phyloP scores from a whole-genome alignment of 2,329 filamentous ascomycete species.

The Hymenoscyphus albidus region DNA sequence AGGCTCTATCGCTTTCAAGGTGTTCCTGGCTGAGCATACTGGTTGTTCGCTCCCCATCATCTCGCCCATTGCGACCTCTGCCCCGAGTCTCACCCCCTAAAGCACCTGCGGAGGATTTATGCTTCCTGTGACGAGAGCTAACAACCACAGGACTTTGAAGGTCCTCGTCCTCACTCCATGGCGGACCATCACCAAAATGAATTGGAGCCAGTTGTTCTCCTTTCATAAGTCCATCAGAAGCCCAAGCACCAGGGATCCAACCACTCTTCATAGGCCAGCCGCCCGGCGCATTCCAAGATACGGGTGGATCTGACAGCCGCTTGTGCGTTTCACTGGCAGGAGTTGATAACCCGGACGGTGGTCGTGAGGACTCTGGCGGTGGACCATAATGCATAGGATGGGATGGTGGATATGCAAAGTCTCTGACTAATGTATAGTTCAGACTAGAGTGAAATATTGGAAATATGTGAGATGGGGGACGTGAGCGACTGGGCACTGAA shows the following conservation, averaged over 20 bases:
- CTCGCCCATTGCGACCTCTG: constrained; percentile 44
- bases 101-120: constrained; percentile 64
- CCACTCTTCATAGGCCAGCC: constrained; percentile 46
- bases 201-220: constrained; percentile 75
- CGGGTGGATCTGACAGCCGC: constrained; percentile 77
- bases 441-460: constrained; percentile 82
- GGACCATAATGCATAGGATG: constrained; percentile 94
- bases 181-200: constrained; percentile 81
- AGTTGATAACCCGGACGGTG: constrained; percentile 77
- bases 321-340: constrained; percentile 72
- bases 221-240: constrained; percentile 47
- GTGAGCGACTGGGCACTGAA: constrained; percentile 65
- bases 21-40: constrained; percentile 46
- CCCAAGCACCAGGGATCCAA: constrained; percentile 47
- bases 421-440: constrained; percentile 83
- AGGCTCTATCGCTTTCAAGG: constrained; percentile 60
- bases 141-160: constrained; percentile 84
- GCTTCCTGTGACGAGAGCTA: constrained; percentile 78
- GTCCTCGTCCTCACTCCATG: constrained; percentile 94
- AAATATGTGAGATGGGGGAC: constrained; percentile 77
- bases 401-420: constrained; percentile 83
- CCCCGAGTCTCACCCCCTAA: constrained; percentile 38
- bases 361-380: constrained; percentile 66
- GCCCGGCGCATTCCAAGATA: constrained; percentile 59
- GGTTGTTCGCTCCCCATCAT: constrained; percentile 38